Conservation (phyloP, 139 green algal species). For the Chlamydomonas incerta region DNA sequence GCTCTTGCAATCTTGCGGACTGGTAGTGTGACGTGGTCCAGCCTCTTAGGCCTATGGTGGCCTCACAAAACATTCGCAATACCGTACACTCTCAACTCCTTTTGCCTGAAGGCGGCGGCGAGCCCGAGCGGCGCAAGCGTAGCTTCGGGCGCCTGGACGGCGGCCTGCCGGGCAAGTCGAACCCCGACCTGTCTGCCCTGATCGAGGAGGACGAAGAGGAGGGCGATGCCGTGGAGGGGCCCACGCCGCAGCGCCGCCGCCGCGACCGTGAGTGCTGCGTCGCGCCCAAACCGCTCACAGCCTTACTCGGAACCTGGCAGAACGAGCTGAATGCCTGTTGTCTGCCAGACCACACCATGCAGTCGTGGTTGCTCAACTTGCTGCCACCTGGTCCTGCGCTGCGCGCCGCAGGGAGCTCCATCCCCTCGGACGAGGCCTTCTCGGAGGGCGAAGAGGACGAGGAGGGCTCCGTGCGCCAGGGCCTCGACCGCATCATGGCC, state of each 20-base stretch:
- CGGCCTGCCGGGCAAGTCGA: not conserved
- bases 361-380: too few relatives aligned
- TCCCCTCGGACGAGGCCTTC: not conserved
- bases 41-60: too few relatives aligned
- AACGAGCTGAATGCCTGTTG: too few relatives aligned
- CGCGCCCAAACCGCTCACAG: too few relatives aligned
- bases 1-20: too few relatives aligned
- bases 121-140: slow-evolving; percentile 35
- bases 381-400: too few relatives aligned
- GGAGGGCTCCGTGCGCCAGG: not conserved
- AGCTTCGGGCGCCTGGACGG: slow-evolving; percentile 29
- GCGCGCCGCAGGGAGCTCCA: not conserved
- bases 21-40: too few relatives aligned
- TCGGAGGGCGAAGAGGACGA: not conserved
- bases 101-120: not conserved
- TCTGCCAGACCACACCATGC: too few relatives aligned
- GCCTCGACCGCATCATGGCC: slow-evolving; percentile 23
- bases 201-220: slow-evolving; percentile 50
- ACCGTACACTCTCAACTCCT: too few relatives aligned
- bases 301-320: too few relatives aligned
- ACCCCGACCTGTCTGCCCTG: not conserved
- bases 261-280: slow-evolving; percentile 29
- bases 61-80: too few relatives aligned
- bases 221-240: slow-evolving; percentile 19
- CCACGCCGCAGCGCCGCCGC: slow-evolving; percentile 48